These are phyloP conservation scores for Saccharum spontaneum DNA, from an alignment of 176 grass and related monocot species.

Conservation along the genomic window DNA sequence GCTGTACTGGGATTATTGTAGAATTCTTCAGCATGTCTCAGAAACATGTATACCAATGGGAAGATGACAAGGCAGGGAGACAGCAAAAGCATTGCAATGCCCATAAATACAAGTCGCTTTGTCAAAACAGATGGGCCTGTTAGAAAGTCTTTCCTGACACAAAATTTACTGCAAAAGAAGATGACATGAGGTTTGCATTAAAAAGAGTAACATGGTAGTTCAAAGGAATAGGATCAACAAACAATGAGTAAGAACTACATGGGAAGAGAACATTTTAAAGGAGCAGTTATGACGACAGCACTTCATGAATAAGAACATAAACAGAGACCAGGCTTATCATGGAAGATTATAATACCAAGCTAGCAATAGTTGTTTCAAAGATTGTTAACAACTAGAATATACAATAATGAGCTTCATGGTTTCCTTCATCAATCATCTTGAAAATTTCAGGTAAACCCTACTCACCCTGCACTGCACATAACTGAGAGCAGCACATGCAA, in stretches of 20 bases:
- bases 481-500: background rate
- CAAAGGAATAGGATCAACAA: background rate
- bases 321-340: background rate
- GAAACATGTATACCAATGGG: conserved; percentile 87
- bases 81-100: conserved; percentile 78
- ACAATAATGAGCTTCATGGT: background rate
- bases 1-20: conserved; percentile 92
- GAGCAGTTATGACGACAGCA: background rate
- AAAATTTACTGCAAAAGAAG: conserved; percentile 81
- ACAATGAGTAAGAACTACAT: background rate
- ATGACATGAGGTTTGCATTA: background rate
- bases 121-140: conserved; percentile 64
- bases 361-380: background rate
- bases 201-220: background rate
- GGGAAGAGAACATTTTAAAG: background rate
- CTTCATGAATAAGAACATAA: background rate
- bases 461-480: background rate
- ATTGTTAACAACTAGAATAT: background rate
- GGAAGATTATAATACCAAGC: background rate
- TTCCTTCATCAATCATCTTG: background rate
- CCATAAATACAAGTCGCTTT: conserved; percentile 69
- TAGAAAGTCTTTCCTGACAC: conserved; percentile 77
- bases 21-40: conserved; percentile 89
- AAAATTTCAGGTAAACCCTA: background rate
- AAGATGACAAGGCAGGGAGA: conserved; percentile 88